These are phyloP conservation scores for Amylostereum areolatum DNA, from an alignment of 1,284 basidiomycete genomes.

Conservation along the genomic window DNA sequence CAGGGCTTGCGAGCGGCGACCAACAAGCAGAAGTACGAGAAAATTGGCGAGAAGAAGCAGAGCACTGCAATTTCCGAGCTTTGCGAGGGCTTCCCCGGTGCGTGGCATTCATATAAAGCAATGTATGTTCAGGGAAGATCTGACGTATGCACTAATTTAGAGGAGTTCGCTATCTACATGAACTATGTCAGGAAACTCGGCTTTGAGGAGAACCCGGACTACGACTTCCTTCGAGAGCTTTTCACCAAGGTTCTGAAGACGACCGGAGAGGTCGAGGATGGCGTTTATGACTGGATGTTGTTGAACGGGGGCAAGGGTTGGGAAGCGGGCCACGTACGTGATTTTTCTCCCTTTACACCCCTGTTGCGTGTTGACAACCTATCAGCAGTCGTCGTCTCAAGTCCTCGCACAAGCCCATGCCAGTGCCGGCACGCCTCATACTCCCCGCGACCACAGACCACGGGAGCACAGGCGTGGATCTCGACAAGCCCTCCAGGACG, in stretches of 20 bases:
- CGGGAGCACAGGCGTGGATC: conserved; percentile 51
- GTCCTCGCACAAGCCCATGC: conserved; percentile 48
- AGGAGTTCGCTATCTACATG: conserved; percentile 96
- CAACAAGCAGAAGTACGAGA: conserved; percentile 98
- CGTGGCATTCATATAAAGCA: conserved; percentile 24
- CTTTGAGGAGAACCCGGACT: conserved; percentile 95
- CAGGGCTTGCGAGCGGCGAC: conserved; percentile 93
- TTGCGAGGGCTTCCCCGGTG: conserved; percentile 94
- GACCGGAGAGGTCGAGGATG: conserved; percentile 86
- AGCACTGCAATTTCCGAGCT: conserved; percentile 89
- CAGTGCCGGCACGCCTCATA: conserved; percentile 42
- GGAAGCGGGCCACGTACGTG: conserved; percentile 72
- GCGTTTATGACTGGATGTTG: conserved; percentile 96
- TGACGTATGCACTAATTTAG: conserved; percentile 33
- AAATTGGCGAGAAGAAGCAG: conserved; percentile 98
- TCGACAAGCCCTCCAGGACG: conserved; percentile 48
- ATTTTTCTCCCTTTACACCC: neutral
- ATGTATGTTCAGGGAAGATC: neutral
- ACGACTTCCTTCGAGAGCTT: conserved; percentile 93
- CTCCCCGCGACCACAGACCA: conserved; percentile 49
- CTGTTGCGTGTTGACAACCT: conserved; percentile 11
- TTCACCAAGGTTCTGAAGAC: conserved; percentile 92
- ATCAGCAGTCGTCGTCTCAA: conserved; percentile 36
- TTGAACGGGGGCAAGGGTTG: conserved; percentile 86
- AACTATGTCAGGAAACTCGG: conserved; percentile 95